Conservation (phyloP, 768 basidiomycete species). For the Scleroderma citrinum region DNA sequence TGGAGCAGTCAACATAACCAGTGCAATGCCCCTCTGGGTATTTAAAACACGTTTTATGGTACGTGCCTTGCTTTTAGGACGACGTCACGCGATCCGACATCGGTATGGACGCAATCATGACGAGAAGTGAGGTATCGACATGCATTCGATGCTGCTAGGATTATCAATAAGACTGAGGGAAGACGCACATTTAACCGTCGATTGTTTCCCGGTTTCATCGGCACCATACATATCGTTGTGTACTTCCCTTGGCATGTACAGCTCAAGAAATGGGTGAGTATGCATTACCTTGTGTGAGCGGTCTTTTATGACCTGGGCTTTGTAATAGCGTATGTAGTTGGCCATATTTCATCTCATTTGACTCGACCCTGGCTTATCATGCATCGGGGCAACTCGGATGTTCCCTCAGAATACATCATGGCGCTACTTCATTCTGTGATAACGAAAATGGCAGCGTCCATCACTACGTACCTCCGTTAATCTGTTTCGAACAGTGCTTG, state of each 20-base stretch:
- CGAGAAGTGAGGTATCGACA: slow-evolving; percentile 78
- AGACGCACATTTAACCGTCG: slow-evolving; percentile 89
- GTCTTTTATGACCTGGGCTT: no score
- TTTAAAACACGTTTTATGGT: slow-evolving; percentile 99
- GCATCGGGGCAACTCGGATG: slow-evolving; percentile 27
- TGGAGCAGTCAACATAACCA: slow-evolving; percentile 86
- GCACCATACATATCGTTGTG: slow-evolving; percentile 91
- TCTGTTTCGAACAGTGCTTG: slow-evolving; percentile 90
- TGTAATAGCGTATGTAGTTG: no score
- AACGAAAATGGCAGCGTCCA: slow-evolving; percentile 93
- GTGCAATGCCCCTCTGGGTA: slow-evolving; percentile 97
- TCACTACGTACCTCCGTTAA: slow-evolving; percentile 97
- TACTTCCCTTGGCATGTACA: slow-evolving; percentile 97
- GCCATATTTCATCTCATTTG: background rate
- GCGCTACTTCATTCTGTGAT: no score
- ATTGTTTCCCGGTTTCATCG: slow-evolving; percentile 85
- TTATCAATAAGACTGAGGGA: slow-evolving; percentile 90
- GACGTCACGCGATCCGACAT: background rate
- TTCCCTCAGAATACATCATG: slow-evolving; percentile 67
- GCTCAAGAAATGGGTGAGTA: slow-evolving; percentile 77
- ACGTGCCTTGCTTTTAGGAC: slow-evolving; percentile 9
- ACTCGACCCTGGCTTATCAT: slow-evolving; percentile 11
- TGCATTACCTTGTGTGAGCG: slow-evolving; percentile 4
- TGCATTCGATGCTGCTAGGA: slow-evolving; percentile 82
- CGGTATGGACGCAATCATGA: slow-evolving; percentile 70